Conservation (phyloP, 768 basidiomycete species). For the Tremella yokohamensis region DNA sequence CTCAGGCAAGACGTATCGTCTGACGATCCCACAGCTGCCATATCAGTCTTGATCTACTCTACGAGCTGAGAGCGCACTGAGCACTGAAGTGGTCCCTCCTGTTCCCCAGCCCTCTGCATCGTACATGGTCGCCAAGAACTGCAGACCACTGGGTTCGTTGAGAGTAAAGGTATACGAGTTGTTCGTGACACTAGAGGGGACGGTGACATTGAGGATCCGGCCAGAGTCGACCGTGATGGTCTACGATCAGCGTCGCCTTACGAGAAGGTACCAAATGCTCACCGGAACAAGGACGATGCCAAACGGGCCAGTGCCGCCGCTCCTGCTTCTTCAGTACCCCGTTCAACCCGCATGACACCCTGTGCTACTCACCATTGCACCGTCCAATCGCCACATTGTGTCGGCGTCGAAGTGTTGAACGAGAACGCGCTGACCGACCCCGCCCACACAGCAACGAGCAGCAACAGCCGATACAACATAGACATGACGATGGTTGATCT, state of each 20-base stretch:
- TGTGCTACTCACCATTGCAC: conserved; percentile 33
- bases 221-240: conserved; percentile 24
- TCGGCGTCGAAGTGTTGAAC: conserved; percentile 44
- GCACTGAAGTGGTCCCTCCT: conserved; percentile 38
- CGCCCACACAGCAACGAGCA: background rate
- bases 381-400: conserved; percentile 41
- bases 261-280: conserved; percentile 10
- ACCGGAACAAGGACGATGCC: conserved; percentile 41
- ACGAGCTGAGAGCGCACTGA: conserved; percentile 33
- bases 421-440: conserved; percentile 21
- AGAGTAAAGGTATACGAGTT: conserved; percentile 39
- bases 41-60: conserved; percentile 7
- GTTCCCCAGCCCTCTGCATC: conserved; percentile 39
- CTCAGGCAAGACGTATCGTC: conserved; percentile 34
- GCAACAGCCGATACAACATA: background rate
- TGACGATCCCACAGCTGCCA: conserved; percentile 42
- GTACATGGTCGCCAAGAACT: conserved; percentile 45
- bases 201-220: conserved; percentile 42
- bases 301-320: conserved; percentile 33
- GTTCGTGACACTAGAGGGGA: conserved; percentile 27
- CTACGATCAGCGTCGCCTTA: conserved; percentile 12
- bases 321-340: conserved; percentile 16
- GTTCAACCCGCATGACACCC: background rate
- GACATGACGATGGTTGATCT: too few relatives aligned
- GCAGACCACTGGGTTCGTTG: conserved; percentile 42